Evolutionary conservation across 306 rosid genomes (phyloP), one percentile per base, ranked within the genome.

Genomic region (Mimosa pudica): DNA sequence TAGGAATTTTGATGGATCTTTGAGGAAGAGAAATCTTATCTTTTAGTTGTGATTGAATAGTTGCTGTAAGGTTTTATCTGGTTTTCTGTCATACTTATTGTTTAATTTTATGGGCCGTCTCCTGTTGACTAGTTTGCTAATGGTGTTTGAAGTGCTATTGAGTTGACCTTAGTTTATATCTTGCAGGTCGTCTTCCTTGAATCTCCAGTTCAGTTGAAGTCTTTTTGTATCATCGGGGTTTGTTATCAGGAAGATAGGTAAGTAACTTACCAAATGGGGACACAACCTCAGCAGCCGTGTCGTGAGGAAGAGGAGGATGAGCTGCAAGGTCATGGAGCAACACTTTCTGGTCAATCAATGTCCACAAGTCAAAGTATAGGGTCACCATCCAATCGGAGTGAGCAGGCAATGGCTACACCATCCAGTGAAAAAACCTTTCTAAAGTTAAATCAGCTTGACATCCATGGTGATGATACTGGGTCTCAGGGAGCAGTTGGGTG

Each of bases 361-460:
- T 94, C 97, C 10, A 92, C 93, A 62, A 92, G 97, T 81, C 88
- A 98, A 68, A 95, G 99, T 79, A 86, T 89, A 6, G 99, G 98
- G 9, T 87, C 95, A 1, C 98, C 98, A 2, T 95, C 98, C 48
- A 91, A 95, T 86, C 91, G 97, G 65, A 90, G 97, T 75, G 97
- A 94, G 90, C 97, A 92, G 89, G 90, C 98, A 75, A 91, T 88
- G 92, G 88, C 93, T 16, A 90, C 97, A 7, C 95, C 95, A 4
- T 92, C 90, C 51, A 85, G 90, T 82, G 97, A 92, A 32, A 90
- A 66, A 82, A 84, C 89, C 24, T 82, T 85, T 67, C 83, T 85
- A 79, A 86, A 91, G 81, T 78, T 91, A 58, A 91, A 89, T 77
- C 86, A 88, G 79, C 95, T 90, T 30, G 95, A 94, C 83, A 79